phyloP scores from a whole-genome alignment of 352 stramenopile species.

The Phytophthora cryptogea region DNA sequence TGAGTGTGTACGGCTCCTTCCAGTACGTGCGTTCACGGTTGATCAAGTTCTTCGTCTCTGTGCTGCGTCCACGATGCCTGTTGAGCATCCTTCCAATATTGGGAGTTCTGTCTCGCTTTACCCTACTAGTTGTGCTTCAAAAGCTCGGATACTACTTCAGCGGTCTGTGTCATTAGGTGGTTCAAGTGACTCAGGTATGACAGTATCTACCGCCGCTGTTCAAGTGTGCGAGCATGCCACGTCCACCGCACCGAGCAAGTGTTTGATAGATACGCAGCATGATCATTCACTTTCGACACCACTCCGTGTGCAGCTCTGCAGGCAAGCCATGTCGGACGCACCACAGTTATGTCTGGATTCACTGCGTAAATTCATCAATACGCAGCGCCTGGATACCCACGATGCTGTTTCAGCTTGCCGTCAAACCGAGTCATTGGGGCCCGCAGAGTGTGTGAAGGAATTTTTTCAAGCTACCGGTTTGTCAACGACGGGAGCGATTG shows the following conservation, averaged over 20 bases:
- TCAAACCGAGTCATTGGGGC: slow-evolving; percentile 25
- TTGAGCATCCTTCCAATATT: slow-evolving; percentile 2
- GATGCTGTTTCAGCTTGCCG: slow-evolving; percentile 28
- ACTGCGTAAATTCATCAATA: slow-evolving; percentile 37
- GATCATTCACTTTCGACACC: slow-evolving; percentile 25
- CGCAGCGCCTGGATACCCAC: slow-evolving; percentile 26
- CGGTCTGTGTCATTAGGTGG: slow-evolving; percentile 2
- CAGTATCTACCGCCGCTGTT: slow-evolving; percentile 28
- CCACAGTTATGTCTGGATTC: slow-evolving; percentile 31
- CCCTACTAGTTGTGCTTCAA: slow-evolving; percentile 26
- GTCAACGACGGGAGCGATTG: slow-evolving; percentile 7
- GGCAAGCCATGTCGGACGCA: slow-evolving; percentile 20
- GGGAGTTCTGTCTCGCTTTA: slow-evolving; percentile 6
- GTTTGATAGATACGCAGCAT: slow-evolving; percentile 34
- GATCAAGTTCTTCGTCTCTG: slow-evolving; percentile 37
- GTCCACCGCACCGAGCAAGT: slow-evolving; percentile 40
- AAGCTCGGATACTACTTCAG: slow-evolving; percentile 25
- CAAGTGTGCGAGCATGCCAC: slow-evolving; percentile 35
- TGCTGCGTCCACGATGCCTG: slow-evolving; percentile 21
- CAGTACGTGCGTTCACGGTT: slow-evolving; percentile 21
- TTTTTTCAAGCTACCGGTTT: slow-evolving; percentile 11
- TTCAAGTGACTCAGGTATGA: slow-evolving; percentile 15
- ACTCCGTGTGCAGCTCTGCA: slow-evolving; percentile 36
- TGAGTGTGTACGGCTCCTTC: slow-evolving; percentile 36
- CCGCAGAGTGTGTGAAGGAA: slow-evolving; percentile 31